Evolutionary conservation across 345 rosid genomes (phyloP).

Genomic region (Sapria himalayana): DNA sequence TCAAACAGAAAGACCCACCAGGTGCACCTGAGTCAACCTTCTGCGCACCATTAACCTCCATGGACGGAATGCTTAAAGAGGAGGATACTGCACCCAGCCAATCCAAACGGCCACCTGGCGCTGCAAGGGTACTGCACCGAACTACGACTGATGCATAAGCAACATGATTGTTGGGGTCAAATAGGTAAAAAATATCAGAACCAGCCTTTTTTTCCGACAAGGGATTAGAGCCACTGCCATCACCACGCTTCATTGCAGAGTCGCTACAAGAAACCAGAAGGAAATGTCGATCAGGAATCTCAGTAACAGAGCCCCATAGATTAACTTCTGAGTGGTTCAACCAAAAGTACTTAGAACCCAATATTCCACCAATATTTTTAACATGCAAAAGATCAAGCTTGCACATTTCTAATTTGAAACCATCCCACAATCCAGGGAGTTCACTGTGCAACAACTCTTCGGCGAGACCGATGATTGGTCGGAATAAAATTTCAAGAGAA

Average conservation of each 20-base stretch:
- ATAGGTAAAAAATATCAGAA: constrained; percentile 41
- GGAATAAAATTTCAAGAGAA: constrained; percentile 41
- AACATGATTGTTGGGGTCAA: constrained; percentile 29
- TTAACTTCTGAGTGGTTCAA: constrained; percentile 62
- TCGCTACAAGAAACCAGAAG: constrained; percentile 66
- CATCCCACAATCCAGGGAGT: constrained; percentile 78
- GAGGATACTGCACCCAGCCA: constrained; percentile 62
- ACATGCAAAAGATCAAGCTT: constrained; percentile 41
- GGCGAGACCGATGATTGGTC: constrained; percentile 33
- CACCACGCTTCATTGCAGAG: constrained; percentile 73
- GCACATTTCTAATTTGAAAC: constrained; percentile 36
- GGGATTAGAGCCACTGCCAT: constrained; percentile 87
- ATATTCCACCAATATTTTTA: constrained; percentile 51
- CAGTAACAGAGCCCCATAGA: constrained; percentile 51
- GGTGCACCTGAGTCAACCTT: constrained; percentile 18
- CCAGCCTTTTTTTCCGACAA: constrained; percentile 76
- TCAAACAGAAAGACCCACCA: constrained; percentile 40
- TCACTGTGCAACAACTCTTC: constrained; percentile 60
- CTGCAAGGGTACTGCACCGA: constrained; percentile 67
- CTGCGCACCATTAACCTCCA: constrained; percentile 14
- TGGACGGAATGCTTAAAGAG: constrained; percentile 34
- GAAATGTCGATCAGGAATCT: constrained; percentile 32
- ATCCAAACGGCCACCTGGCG: constrained; percentile 83
- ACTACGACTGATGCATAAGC: constrained; percentile 35
- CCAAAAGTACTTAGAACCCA: constrained; percentile 53